phyloP scores from a whole-genome alignment of 2,329 filamentous ascomycete genomes.

The Plenodomus tracheiphilus region DNA sequence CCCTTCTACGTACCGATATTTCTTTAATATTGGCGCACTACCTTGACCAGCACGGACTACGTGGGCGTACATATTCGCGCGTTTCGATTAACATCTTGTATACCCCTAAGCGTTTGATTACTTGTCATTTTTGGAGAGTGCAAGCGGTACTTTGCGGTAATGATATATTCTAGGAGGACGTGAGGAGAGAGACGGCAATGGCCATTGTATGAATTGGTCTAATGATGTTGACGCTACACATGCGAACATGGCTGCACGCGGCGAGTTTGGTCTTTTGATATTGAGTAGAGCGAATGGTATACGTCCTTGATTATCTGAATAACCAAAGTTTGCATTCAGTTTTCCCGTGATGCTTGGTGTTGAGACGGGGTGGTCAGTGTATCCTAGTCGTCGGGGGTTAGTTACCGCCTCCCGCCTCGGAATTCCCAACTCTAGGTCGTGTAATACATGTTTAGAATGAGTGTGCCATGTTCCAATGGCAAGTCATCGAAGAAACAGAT shows the following conservation, averaged over 20 bases:
- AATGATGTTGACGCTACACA: slow-evolving; percentile 7
- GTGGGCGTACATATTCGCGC: slow-evolving; percentile 17
- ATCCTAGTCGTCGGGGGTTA: too few species aligned
- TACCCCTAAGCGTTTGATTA: slow-evolving; percentile 1
- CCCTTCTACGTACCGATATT: slow-evolving; percentile 28
- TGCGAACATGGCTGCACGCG: slow-evolving; percentile 13
- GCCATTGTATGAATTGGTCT: slow-evolving; percentile 11
- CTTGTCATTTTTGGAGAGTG: slow-evolving; percentile 8
- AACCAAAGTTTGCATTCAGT: too few species aligned
- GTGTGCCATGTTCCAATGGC: too few species aligned
- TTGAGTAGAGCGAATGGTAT: not conserved
- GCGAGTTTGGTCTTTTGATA: not conserved
- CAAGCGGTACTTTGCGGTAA: slow-evolving; percentile 8
- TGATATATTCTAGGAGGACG: slow-evolving; percentile 11
- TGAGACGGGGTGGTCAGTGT: too few species aligned
- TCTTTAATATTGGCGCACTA: slow-evolving; percentile 21
- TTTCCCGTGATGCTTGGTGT: too few species aligned
- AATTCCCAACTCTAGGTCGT: too few species aligned
- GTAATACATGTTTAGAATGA: too few species aligned
- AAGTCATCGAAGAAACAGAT: too few species aligned
- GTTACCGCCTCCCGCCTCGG: too few species aligned
- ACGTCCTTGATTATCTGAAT: not conserved
- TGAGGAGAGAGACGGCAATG: not conserved
- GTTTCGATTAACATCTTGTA: not conserved
- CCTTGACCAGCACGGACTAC: slow-evolving; percentile 12